These are phyloP conservation scores for Alternaria viburni DNA, from an alignment of 2,329 filamentous ascomycete species.

Conservation along the genomic window DNA sequence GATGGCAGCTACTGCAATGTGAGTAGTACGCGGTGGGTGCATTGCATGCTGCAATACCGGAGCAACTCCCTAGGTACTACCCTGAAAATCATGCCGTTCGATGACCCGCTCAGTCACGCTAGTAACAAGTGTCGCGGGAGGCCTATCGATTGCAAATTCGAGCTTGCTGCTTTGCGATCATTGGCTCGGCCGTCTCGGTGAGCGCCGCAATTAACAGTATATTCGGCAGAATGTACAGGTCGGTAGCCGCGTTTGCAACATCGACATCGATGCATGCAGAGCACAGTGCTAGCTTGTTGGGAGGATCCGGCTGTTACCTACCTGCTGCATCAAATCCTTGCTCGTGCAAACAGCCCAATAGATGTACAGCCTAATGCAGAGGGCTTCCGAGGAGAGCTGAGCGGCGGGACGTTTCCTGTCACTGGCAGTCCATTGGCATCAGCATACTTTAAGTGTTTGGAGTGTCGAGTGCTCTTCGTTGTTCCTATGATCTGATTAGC, in stretches of 20 bases:
- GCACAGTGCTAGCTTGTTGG: neutral
- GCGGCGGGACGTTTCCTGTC: neutral
- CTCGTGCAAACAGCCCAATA: neutral
- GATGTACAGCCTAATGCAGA: neutral
- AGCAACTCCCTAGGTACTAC: neutral
- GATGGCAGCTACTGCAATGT: neutral
- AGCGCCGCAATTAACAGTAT: neutral
- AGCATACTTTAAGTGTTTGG: neutral
- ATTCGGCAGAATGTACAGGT: neutral
- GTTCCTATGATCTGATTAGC: neutral
- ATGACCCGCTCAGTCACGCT: neutral
- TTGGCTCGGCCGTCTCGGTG: neutral
- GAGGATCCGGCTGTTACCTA: neutral
- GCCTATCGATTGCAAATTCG: neutral
- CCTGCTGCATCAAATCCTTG: constrained; percentile 5
- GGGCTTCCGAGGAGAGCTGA: neutral
- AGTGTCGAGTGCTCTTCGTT: neutral
- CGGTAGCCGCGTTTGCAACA: neutral
- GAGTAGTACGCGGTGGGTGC: constrained; percentile 1
- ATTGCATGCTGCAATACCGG: constrained; percentile 10
- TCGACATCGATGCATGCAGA: neutral
- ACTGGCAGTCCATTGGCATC: neutral
- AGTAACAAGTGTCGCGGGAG: neutral
- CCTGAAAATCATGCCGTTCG: neutral
- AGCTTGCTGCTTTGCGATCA: neutral